phyloP scores from a whole-genome alignment of 1,284 basidiomycete species.

The Irpex rosettiformis region DNA sequence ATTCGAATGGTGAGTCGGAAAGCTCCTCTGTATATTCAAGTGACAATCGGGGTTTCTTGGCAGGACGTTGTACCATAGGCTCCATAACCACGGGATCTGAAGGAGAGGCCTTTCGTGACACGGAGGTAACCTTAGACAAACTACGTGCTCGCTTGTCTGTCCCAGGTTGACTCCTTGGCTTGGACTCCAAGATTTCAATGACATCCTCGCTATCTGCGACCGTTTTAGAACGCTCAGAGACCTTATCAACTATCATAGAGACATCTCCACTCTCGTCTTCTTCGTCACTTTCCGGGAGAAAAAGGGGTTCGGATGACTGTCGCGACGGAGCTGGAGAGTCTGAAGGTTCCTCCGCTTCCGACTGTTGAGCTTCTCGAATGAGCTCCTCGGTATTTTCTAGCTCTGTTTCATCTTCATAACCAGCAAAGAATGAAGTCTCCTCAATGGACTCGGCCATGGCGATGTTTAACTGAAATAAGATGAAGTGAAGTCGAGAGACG shows the following conservation, averaged over 20 bases:
- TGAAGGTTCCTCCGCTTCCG: constrained; percentile 1
- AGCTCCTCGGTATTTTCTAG: background rate
- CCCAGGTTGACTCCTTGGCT: constrained; percentile 4
- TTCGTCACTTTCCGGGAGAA: constrained; percentile 59
- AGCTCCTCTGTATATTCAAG: constrained; percentile 14
- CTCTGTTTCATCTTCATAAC: constrained; percentile 30
- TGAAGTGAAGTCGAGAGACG: background rate
- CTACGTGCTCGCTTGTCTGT: constrained; percentile 36
- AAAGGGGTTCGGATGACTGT: constrained; percentile 29
- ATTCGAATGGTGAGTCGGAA: constrained; percentile 13
- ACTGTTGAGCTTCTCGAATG: background rate
- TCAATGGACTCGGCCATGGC: constrained; percentile 2
- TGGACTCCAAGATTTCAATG: constrained; percentile 24
- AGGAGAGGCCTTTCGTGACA: constrained; percentile 28
- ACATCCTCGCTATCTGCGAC: background rate
- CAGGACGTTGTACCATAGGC: constrained; percentile 20
- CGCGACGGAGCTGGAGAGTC: background rate
- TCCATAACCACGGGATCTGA: constrained; percentile 9
- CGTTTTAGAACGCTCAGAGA: background rate
- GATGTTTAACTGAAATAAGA: constrained; percentile 1
- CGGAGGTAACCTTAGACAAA: constrained; percentile 35
- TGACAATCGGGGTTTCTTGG: constrained; percentile 48
- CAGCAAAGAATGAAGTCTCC: constrained; percentile 34
- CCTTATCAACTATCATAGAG: background rate
- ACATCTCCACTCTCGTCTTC: constrained; percentile 31